phyloP scores from a whole-genome alignment of 2,329 filamentous ascomycete species.

The Dothiorella sarmentorum region DNA sequence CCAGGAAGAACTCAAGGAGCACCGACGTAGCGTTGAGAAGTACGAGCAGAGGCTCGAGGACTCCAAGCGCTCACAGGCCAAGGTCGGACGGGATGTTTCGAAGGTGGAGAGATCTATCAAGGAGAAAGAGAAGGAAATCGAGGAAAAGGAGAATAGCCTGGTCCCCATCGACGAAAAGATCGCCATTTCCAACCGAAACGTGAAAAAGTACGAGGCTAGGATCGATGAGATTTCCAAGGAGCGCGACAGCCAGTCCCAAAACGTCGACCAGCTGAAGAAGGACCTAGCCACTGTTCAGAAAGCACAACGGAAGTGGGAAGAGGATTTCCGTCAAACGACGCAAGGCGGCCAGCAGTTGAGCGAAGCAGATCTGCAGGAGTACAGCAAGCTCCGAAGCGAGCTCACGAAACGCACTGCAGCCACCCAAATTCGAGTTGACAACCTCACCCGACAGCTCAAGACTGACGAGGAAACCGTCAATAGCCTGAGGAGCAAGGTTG shows the following conservation, averaged over 20 bases:
- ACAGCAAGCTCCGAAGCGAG: constrained; percentile 78
- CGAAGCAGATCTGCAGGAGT: constrained; percentile 83
- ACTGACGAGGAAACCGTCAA: constrained; percentile 89
- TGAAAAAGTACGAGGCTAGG: constrained; percentile 64
- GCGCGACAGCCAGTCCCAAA: constrained; percentile 65
- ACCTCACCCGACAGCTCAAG: constrained; percentile 82
- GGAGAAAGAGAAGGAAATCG: constrained; percentile 78
- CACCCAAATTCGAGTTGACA: constrained; percentile 79
- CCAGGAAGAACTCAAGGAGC: constrained; percentile 91
- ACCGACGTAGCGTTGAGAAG: constrained; percentile 79
- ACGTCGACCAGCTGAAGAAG: constrained; percentile 72
- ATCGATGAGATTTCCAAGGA: constrained; percentile 72
- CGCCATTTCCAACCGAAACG: constrained; percentile 67
- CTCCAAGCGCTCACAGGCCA: constrained; percentile 77
- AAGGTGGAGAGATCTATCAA: constrained; percentile 85
- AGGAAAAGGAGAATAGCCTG: constrained; percentile 79
- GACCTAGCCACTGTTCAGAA: constrained; percentile 83
- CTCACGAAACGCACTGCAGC: constrained; percentile 78
- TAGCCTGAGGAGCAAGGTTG: constrained; percentile 83
- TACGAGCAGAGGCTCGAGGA: constrained; percentile 77
- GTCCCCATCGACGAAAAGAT: constrained; percentile 93
- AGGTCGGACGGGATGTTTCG: constrained; percentile 69
- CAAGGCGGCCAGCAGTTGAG: constrained; percentile 84
- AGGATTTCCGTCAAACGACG: constrained; percentile 78
- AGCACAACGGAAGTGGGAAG: constrained; percentile 82